These are phyloP conservation scores for Ascochyta pisi DNA, from an alignment of 2,329 filamentous ascomycete species.

Conservation along the genomic window DNA sequence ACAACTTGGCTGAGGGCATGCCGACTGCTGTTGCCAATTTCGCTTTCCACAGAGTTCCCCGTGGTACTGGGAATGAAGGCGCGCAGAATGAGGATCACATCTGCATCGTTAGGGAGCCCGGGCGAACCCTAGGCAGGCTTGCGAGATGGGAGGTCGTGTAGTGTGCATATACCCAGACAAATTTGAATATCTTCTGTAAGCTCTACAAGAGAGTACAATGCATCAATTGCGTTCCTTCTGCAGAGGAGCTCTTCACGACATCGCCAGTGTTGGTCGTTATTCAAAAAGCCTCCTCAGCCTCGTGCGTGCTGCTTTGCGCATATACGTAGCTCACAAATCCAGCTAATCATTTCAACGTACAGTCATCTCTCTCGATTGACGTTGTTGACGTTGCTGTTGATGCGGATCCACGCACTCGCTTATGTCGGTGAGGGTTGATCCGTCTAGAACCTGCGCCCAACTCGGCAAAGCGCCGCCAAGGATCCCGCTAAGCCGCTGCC, in stretches of 20 bases:
- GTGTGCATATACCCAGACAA: background rate
- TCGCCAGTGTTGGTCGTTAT: background rate
- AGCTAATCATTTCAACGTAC: background rate
- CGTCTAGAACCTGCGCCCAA: conserved; percentile 13
- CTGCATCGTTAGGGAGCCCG: conserved; percentile 84
- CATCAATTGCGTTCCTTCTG: background rate
- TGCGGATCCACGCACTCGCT: conserved; percentile 9
- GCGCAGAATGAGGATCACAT: conserved; percentile 52
- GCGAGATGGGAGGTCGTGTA: conserved; percentile 76
- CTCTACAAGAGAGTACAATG: background rate
- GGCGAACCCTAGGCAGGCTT: conserved; percentile 78
- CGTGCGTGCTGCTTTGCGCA: background rate
- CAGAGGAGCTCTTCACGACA: background rate
- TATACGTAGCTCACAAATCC: background rate
- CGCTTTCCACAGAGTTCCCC: conserved; percentile 64
- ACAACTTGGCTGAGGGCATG: conserved; percentile 76
- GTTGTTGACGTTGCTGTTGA: conserved; percentile 1
- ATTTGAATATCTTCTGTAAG: background rate
- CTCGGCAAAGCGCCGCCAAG: conserved; percentile 9
- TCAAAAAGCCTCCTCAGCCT: background rate
- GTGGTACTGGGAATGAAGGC: conserved; percentile 46
- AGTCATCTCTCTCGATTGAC: background rate
- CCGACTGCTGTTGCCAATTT: conserved; percentile 79
- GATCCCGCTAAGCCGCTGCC: conserved; percentile 16
- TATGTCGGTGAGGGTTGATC: conserved; percentile 19